Evolutionary conservation across 768 basidiomycete species (phyloP), one percentile per base, ranked within the genome.

Genomic region (Hygrocybe coccinea): DNA sequence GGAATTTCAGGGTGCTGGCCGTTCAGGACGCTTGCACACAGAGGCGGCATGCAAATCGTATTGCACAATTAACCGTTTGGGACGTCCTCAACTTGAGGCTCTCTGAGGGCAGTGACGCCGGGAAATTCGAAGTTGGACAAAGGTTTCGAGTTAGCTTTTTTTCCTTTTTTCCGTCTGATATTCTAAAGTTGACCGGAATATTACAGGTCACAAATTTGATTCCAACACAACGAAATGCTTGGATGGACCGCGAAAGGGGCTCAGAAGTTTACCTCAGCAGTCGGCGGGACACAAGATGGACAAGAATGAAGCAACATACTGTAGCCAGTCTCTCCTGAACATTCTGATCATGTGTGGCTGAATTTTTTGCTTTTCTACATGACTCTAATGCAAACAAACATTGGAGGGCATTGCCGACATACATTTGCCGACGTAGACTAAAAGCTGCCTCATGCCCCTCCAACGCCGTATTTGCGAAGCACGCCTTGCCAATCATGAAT

Each of bases 51-150:
- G 72, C 80, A 7, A 73, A 79, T 56, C 79, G 90, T 49, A 76
- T 71, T 1, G 93, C 85, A 0, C 88, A 90, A 65, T 60, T 97
- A 52, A 94, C 87, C 0, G 79, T 95, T 3, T 94, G 91, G 91
- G 90, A 95, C 62, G 85, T 81, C 2, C 70, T 81, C 3, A 72
- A 72, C 11, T 56, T 87, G 24, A 73, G 71, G 0, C 62, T 74
- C n/a, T 71, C 72, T 21, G 85, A 87, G 58, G 80, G 76, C 4
- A 74, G 68, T n/a, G 64, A 67, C 52, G 64, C 76, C 49, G 76
- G 83, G 34, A 57, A 72, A 4, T 82, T 95, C 58, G 69, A 74
- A 43, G 76, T 77, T 29, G 87, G 89, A 1, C 81, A 86, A 64
- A 71, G 82, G 53, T 94, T 85, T 64, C 62, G 85, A 64, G 90